phyloP scores from a whole-genome alignment of 2,329 filamentous ascomycete species.

The Rutstroemia sp. region DNA sequence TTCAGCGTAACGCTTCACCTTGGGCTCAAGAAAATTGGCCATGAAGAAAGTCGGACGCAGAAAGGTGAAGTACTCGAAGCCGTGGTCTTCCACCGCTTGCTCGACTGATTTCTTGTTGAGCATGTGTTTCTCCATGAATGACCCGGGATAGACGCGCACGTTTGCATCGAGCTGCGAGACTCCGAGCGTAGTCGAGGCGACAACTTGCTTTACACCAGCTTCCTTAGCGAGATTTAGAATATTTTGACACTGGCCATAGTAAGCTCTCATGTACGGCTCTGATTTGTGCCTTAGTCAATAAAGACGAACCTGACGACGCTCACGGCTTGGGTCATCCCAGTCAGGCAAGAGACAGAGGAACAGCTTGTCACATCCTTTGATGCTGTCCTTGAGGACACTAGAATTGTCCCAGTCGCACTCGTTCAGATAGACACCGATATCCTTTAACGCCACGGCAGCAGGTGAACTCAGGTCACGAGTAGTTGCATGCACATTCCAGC shows the following conservation, averaged over 20 bases:
- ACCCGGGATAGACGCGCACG: background rate
- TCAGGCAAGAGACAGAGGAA: background rate
- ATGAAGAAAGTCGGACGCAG: background rate
- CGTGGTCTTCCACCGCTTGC: background rate
- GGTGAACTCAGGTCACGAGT: background rate
- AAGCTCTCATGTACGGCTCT: too few relatives aligned
- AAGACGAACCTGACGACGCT: background rate
- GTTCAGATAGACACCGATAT: background rate
- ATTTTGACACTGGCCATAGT: too few relatives aligned
- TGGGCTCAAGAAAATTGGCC: background rate
- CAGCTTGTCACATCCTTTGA: background rate
- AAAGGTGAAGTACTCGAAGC: background rate
- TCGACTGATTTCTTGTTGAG: background rate
- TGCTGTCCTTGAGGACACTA: background rate
- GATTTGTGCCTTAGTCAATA: too few relatives aligned
- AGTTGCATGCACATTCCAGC: background rate
- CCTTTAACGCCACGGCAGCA: background rate
- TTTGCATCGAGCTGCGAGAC: background rate
- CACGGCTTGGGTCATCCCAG: background rate
- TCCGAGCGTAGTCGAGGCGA: background rate
- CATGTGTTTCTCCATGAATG: background rate
- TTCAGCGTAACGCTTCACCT: background rate
- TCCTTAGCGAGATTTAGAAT: background rate
- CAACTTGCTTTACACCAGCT: background rate
- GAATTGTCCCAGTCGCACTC: background rate